These are phyloP conservation scores for Trypanosoma avium DNA, from an alignment of 208 protist genomes.

Conservation along the genomic window DNA sequence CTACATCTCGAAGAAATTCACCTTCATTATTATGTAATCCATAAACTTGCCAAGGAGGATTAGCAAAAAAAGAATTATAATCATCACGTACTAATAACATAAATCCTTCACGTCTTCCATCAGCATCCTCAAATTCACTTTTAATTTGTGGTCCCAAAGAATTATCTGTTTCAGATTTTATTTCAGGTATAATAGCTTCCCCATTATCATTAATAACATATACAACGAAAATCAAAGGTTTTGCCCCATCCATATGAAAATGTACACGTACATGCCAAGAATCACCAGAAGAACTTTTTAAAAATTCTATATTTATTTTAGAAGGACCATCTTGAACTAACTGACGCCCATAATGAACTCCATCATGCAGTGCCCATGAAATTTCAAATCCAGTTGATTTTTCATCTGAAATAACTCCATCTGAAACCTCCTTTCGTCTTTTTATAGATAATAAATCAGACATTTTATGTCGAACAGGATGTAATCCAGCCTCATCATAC, in stretches of 20 bases:
- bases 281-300: constrained; percentile 78
- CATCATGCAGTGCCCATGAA: constrained; percentile 72
- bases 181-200: constrained; percentile 2
- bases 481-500: constrained; percentile 62
- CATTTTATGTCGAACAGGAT: constrained; percentile 66
- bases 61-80: constrained; percentile 60
- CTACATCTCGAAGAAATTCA: constrained; percentile 38
- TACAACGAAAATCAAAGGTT: constrained; percentile 52
- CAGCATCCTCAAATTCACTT: constrained; percentile 39
- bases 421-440: constrained; percentile 31
- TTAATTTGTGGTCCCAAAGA: constrained; percentile 60
- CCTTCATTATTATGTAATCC: constrained; percentile 33
- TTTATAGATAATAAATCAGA: constrained; percentile 65
- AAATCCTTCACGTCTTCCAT: constrained; percentile 39
- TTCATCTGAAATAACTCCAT: constrained; percentile 48
- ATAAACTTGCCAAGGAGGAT: constrained; percentile 59
- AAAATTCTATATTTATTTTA: constrained; percentile 66
- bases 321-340: constrained; percentile 57
- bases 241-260: constrained; percentile 38
- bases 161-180: constrained; percentile 30
- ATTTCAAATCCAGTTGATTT: constrained; percentile 26
- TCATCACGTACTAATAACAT: constrained; percentile 57
- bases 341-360: constrained; percentile 75
- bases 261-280: constrained; percentile 84
- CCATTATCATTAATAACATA: constrained; percentile 60